Conservation (phyloP, 192 early-diverging fungal genomes). For the Phlyctochytrium planicorne region DNA sequence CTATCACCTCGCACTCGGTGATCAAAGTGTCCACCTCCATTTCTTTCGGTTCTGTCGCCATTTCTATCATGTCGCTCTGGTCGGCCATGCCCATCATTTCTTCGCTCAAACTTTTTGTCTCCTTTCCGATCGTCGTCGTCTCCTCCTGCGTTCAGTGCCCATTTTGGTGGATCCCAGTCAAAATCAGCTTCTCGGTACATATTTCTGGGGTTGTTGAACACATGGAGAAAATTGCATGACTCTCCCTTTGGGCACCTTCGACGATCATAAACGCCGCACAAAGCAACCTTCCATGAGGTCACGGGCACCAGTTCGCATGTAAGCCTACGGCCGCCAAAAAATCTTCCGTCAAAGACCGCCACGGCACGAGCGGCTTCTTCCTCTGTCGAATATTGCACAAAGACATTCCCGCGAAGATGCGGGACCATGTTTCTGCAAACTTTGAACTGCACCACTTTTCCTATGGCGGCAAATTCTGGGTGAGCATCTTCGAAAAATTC, state of each 20-base stretch:
- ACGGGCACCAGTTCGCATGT: constrained; percentile 35
- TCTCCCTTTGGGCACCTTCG: constrained; percentile 39
- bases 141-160: not conserved
- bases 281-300: constrained; percentile 45
- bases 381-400: constrained; percentile 45
- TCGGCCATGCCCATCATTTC: too few relatives aligned
- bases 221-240: constrained; percentile 43
- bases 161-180: constrained; percentile 27
- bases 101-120: not conserved
- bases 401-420: constrained; percentile 48
- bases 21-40: too few relatives aligned
- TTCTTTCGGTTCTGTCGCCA: too few relatives aligned
- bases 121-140: not conserved
- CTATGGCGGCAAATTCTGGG: constrained; percentile 32
- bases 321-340: constrained; percentile 41
- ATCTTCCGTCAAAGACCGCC: constrained; percentile 33
- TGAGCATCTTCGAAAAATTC: constrained; percentile 48
- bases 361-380: constrained; percentile 34
- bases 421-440: constrained; percentile 42
- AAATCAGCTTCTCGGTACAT: constrained; percentile 39
- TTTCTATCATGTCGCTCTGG: too few relatives aligned
- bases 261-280: constrained; percentile 37
- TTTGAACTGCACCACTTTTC: constrained; percentile 45
- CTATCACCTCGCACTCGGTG: too few relatives aligned
- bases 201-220: constrained; percentile 36